Evolutionary conservation across 768 basidiomycete genomes (phyloP), one percentile per base, ranked within the genome.

Genomic region (Serendipita indica): DNA sequence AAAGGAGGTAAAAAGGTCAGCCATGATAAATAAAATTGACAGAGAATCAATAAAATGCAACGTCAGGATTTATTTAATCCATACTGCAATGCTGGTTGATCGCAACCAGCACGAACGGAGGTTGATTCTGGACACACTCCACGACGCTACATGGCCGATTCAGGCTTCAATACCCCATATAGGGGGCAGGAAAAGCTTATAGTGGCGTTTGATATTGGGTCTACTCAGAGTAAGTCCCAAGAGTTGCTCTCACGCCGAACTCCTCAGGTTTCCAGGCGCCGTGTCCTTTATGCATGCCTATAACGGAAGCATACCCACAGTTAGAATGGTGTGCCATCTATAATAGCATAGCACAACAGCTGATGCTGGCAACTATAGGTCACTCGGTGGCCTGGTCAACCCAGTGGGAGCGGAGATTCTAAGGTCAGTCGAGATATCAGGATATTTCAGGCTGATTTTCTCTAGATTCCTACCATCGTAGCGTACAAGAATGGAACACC

Each of bases 341-440:
- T 54, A 4, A 30, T 10, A 20, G 25, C 22, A 22, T 12, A 4
- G 32, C 7, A 54, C 32, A n/a, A 5, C 25, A 22, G 10, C 49
- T 54, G 25, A 27, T 30, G n/a, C 4, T 18, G 14, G 16, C 12
- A 22, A 12, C 22, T 37, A n/a, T 37, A 54, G 49, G 59, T 60
- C 12, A 54, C 59, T 3, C 33, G 35, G 1, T 60, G 59, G 59
- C 43, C 43, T 7, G 58, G 58, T 3, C 59, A 60, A 25, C 35
- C 45, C 13, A 37, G 54, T 14, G 43, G 33, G 25, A 33, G 22
- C 5, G 58, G 57, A 7, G 57, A 33, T 20, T 18, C 33, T 28
- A 57, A 57, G 57, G 58, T 58, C 20, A 39, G 18, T 57, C n/a
- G 16, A 39, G 57, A 34, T 35, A 39, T n/a, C 22, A 18, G 4